Percentiles rank a stretch among this genome's conserved stretches.
phyloP scores from a whole-genome alignment of 768 basidiomycete species.

The Hygrocybe punicea region DNA sequence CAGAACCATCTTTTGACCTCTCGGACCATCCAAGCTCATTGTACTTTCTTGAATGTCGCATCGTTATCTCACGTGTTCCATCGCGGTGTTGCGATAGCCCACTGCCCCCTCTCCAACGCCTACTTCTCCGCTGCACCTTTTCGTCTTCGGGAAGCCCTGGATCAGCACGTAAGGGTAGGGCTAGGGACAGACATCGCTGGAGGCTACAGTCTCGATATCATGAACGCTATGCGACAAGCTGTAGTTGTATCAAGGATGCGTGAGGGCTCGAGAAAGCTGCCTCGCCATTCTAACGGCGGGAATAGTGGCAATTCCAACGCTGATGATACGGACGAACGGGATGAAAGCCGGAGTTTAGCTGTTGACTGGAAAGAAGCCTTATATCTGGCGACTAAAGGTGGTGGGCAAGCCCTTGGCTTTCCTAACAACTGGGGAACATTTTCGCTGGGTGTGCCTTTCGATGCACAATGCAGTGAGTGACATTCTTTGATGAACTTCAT shows the following conservation, averaged over 20 bases:
- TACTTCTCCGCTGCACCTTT: slow-evolving; percentile 80
- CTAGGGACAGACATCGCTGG: slow-evolving; percentile 86
- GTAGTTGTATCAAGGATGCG: slow-evolving; percentile 39
- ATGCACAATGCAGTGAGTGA: slow-evolving; percentile 71
- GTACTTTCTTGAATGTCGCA: slow-evolving; percentile 66
- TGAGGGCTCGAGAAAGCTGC: background rate
- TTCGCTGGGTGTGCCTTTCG: slow-evolving; percentile 60
- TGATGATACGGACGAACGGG: slow-evolving; percentile 1
- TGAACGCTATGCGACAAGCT: slow-evolving; percentile 75
- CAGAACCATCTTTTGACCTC: slow-evolving; percentile 60
- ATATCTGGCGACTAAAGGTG: slow-evolving; percentile 79
- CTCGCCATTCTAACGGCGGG: background rate
- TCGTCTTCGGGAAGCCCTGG: slow-evolving; percentile 66
- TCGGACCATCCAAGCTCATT: slow-evolving; percentile 80
- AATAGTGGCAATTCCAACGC: slow-evolving; percentile 11
- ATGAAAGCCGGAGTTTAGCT: slow-evolving; percentile 34
- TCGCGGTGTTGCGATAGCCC: slow-evolving; percentile 64
- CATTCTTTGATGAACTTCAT: background rate
- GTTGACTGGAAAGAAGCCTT: slow-evolving; percentile 62
- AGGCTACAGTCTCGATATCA: slow-evolving; percentile 77
- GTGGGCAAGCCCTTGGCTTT: slow-evolving; percentile 68
- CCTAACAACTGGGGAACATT: slow-evolving; percentile 47
- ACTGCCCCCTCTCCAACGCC: slow-evolving; percentile 85
- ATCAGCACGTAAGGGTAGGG: slow-evolving; percentile 62
- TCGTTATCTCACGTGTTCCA: slow-evolving; percentile 50